A percentile compares a stretch with the other conserved stretches of the same genome.
Evolutionary conservation across 1,139 yeast genomes (phyloP).

Genomic region (Magnusiomyces paraingens): DNA sequence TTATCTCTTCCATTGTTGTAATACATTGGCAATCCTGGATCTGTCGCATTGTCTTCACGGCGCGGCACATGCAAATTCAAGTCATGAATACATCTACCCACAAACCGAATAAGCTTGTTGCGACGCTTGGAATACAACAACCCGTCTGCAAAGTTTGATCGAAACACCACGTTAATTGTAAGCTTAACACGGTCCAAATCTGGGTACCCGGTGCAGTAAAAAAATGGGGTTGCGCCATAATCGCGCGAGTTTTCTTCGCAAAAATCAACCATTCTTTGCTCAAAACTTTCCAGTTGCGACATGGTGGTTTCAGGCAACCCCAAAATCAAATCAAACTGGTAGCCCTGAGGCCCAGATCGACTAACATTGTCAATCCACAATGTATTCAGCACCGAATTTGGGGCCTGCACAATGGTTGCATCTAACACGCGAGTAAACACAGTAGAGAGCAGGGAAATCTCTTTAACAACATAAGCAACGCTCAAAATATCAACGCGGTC

Average conservation of each 20-base stretch:
- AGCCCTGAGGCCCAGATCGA: conserved; percentile 34
- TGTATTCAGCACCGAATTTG: conserved; percentile 36
- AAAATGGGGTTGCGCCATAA: conserved; percentile 31
- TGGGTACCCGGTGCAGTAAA: conserved; percentile 31
- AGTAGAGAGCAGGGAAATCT: conserved; percentile 36
- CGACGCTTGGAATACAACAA: conserved; percentile 29
- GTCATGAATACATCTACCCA: conserved; percentile 35
- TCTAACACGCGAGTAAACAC: conserved; percentile 30
- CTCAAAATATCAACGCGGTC: conserved; percentile 33
- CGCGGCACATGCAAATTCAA: conserved; percentile 18
- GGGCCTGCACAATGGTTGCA: conserved; percentile 34
- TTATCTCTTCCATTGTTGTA: background rate
- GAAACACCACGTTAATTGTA: conserved; percentile 28
- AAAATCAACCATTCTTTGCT: conserved; percentile 29
- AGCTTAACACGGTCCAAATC: conserved; percentile 34
- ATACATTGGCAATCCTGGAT: conserved; percentile 31
- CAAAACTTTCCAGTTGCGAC: conserved; percentile 33
- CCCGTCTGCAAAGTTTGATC: conserved; percentile 34
- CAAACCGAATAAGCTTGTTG: conserved; percentile 28
- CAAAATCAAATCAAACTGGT: conserved; percentile 25
- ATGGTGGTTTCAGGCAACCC: conserved; percentile 37
- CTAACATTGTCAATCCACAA: conserved; percentile 37
- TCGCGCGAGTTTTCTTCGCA: conserved; percentile 34
- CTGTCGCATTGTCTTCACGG: conserved; percentile 31
- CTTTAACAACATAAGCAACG: conserved; percentile 26